Conservation (phyloP, 768 basidiomycete genomes). For the Coprinopsis marcescibilis region DNA sequence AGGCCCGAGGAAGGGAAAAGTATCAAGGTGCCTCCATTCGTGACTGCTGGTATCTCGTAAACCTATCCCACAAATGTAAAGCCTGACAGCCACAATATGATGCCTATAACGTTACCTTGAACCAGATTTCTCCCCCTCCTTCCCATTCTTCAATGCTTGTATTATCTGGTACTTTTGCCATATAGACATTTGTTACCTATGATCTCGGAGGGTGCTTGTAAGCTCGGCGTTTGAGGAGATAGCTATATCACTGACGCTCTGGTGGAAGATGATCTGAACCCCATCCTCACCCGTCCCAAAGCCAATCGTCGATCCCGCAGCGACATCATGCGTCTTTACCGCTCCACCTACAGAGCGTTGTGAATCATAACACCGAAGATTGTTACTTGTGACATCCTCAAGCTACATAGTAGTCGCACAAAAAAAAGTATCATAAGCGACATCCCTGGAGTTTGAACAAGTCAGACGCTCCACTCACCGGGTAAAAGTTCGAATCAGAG, state of each 20-base stretch:
- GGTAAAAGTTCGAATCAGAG: conserved; percentile 23
- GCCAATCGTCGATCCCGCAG: conserved; percentile 38
- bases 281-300: conserved; percentile 28
- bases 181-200: conserved; percentile 33
- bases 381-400: conserved; percentile 37
- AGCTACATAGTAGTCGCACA: conserved; percentile 24
- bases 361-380: conserved; percentile 42
- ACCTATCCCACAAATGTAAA: conserved; percentile 18
- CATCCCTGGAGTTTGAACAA: not conserved
- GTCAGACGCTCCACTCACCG: not conserved
- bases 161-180: conserved; percentile 36
- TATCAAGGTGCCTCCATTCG: conserved; percentile 34
- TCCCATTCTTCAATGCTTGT: conserved; percentile 29
- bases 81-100: not conserved
- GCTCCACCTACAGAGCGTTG: conserved; percentile 24
- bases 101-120: conserved; percentile 23
- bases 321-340: conserved; percentile 36
- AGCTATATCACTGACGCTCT: not conserved
- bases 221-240: conserved; percentile 25
- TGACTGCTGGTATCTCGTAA: conserved; percentile 32
- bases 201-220: conserved; percentile 40
- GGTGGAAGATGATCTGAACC: not conserved
- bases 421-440: not conserved
- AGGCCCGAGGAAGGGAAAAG: conserved; percentile 29
- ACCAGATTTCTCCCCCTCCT: conserved; percentile 37